These are phyloP conservation scores for Ulmus americana DNA, from an alignment of 331 rosid species.

Conservation along the genomic window DNA sequence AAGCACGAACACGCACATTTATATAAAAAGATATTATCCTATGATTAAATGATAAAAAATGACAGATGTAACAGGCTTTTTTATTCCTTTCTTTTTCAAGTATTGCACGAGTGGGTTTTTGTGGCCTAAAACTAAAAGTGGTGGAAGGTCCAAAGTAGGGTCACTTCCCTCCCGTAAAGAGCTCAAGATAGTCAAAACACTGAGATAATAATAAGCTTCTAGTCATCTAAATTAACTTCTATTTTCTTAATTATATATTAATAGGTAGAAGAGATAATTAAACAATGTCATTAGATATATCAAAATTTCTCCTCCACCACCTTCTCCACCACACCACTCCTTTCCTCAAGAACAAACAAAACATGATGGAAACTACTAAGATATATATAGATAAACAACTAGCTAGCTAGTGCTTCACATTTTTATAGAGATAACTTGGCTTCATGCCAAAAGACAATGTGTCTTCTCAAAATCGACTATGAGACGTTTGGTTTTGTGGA, in stretches of 20 bases:
- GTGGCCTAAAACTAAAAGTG: constrained; percentile 19
- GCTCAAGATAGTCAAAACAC: constrained; percentile 10
- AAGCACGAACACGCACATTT: not conserved
- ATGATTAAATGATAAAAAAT: constrained; percentile 18
- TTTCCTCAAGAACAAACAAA: constrained; percentile 13
- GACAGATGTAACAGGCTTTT: constrained; percentile 17
- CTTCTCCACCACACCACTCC: constrained; percentile 25
- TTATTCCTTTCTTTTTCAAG: not conserved
- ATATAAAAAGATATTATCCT: constrained; percentile 24
- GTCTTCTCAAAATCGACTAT: constrained; percentile 1
- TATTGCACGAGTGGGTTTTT: constrained; percentile 31
- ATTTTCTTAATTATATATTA: constrained; percentile 2
- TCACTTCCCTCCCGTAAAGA: constrained; percentile 2
- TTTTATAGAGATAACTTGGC: not conserved
- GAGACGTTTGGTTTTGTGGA: not conserved
- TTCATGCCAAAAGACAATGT: constrained; percentile 3
- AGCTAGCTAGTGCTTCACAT: not conserved
- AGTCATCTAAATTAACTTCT: constrained; percentile 7
- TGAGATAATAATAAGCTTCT: constrained; percentile 14
- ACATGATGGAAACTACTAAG: not conserved
- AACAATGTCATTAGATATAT: constrained; percentile 14
- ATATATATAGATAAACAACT: no score
- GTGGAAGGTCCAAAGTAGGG: constrained; percentile 2
- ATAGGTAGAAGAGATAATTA: constrained; percentile 9
- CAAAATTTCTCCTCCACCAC: constrained; percentile 26